Evolutionary conservation across 2,329 filamentous ascomycete species (phyloP).

Genomic region (Amauroascus niger): DNA sequence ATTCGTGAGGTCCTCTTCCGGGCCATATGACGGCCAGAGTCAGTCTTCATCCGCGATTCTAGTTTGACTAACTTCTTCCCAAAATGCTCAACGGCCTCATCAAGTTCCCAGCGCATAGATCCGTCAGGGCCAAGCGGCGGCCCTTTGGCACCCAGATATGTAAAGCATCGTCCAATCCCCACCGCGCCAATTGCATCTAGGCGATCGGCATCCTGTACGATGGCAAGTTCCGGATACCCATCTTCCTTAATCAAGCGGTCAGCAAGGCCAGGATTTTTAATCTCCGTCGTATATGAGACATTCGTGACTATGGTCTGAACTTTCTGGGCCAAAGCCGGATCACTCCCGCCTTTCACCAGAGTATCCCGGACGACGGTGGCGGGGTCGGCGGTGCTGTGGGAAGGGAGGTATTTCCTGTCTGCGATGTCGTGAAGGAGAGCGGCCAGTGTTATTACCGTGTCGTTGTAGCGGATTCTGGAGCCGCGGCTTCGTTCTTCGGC

Average conservation of each 20-base stretch:
- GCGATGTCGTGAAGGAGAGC: conserved; percentile 81
- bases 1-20: conserved; percentile 42
- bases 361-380: conserved; percentile 25
- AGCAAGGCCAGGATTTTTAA: conserved; percentile 53
- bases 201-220: conserved; percentile 87
- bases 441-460: conserved; percentile 53
- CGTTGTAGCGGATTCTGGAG: conserved; percentile 37
- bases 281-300: conserved; percentile 70
- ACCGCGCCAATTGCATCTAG: conserved; percentile 85
- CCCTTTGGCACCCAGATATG: conserved; percentile 58
- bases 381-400: conserved; percentile 24
- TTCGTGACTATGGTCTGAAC: conserved; percentile 64
- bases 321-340: neutral
- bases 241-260: conserved; percentile 46
- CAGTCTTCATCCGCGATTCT: conserved; percentile 54
- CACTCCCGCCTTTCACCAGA: conserved; percentile 15
- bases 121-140: neutral
- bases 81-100: conserved; percentile 63
- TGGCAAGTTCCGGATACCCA: conserved; percentile 60
- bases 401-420: conserved; percentile 65
- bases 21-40: conserved; percentile 43
- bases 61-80: conserved; percentile 63
- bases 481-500: conserved; percentile 34
- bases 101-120: conserved; percentile 41
- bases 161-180: conserved; percentile 69